Evolutionary conservation across 2,329 filamentous ascomycete genomes (phyloP).

Genomic region (Annulohypoxylon truncatum): DNA sequence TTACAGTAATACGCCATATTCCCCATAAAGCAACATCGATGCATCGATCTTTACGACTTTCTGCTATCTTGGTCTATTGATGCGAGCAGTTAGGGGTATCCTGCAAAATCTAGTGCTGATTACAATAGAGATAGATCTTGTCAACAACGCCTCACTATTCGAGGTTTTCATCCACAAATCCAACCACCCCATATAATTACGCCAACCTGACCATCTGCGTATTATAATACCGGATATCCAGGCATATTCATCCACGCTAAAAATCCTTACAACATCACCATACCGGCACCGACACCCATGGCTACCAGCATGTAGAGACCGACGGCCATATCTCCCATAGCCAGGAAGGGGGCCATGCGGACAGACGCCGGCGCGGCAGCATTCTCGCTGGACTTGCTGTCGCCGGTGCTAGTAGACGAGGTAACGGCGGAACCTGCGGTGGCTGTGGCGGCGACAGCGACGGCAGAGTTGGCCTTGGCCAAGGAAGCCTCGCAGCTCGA

Average conservation of each 20-base stretch:
- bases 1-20: not conserved
- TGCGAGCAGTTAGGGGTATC: not conserved
- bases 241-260: conserved; percentile 1
- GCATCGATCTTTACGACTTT: not conserved
- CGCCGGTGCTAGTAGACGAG: conserved; percentile 38
- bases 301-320: conserved; percentile 65
- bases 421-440: conserved; percentile 36
- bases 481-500: conserved; percentile 59
- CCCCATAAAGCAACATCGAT: not conserved
- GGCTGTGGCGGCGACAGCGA: conserved; percentile 50
- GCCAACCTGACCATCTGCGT: not conserved
- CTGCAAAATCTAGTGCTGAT: conserved; percentile 10
- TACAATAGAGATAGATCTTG: not conserved
- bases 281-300: conserved; percentile 62
- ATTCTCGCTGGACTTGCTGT: conserved; percentile 40
- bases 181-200: conserved; percentile 4
- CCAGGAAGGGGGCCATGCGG: conserved; percentile 55
- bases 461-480: conserved; percentile 58
- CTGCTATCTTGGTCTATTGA: not conserved
- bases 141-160: not conserved
- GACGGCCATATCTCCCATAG: conserved; percentile 60
- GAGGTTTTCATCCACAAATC: not conserved
- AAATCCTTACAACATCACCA: conserved; percentile 63
- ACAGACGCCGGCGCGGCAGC: conserved; percentile 55
- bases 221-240: conserved; percentile 12